Evolutionary conservation across 192 early-diverging fungal genomes (phyloP), one percentile per base, ranked within the genome.

Genomic region (Entomortierella lignicola): DNA sequence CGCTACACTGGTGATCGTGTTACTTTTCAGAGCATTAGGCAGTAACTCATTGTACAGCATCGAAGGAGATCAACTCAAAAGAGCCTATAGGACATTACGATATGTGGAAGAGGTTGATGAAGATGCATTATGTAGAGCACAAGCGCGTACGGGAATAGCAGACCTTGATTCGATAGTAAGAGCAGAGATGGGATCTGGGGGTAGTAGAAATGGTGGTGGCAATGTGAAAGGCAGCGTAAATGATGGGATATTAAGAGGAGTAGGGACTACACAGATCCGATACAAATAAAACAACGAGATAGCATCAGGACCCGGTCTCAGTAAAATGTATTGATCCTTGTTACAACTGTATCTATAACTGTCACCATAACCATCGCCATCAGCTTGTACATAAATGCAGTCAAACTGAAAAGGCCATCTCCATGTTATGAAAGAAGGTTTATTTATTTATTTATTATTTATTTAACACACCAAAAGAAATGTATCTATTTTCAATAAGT

Each of bases 1-100:
- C 15, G 93, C 92, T 0, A 89, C 91, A 2, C 85, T 93, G 57
- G 79, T 93, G 20, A 77, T 93, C 48, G 71, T 92, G 37, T 85
- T 87, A 10, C 56, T 97, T 47, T 83, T 96, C 48, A 83, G 93
- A 30, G 96, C 93, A 11, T 82, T 95, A 25, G 85, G 83, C 0
- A 42, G 41, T 2, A 60, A 77, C 32, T 82, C 89, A 31, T 53
- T 92, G 23, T 83, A 83, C 32, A 67, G 85, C 6, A 85, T 89
- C 18, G 92, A 92, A 5, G 60, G 75, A 10, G 86, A 87, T n/a
- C 82, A 85, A 17, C 68, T 95, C 44, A 80, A 86, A 57, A 56
- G 79, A 1, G 87, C 90, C 0, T 88, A 89, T 62, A 71, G 79
- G 27, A 80, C 87, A 10, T 81, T 97, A 39, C 71, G 87, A 25